phyloP scores from a whole-genome alignment of 73 alveolate species.

The Paramecium primaurelia region DNA sequence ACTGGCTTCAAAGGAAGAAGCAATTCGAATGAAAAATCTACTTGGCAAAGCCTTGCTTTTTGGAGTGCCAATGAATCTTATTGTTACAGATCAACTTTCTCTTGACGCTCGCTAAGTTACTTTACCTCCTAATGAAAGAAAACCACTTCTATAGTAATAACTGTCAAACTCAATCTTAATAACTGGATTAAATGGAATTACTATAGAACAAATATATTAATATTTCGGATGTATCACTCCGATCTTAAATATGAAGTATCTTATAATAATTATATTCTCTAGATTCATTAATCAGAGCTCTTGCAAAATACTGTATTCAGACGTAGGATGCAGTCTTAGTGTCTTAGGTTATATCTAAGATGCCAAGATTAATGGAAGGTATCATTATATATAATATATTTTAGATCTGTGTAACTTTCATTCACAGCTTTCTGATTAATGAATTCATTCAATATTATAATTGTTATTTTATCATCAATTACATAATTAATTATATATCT shows the following conservation, averaged over 20 bases:
- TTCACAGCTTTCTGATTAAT: slow-evolving; percentile 47
- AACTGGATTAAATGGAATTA: not conserved
- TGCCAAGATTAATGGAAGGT: slow-evolving; percentile 44
- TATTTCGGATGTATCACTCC: slow-evolving; percentile 36
- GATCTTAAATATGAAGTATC: slow-evolving; percentile 14
- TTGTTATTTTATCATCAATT: not conserved
- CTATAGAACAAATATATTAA: not conserved
- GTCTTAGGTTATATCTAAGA: slow-evolving; percentile 14
- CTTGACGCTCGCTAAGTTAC: not conserved
- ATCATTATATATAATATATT: not conserved
- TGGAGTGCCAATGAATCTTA: slow-evolving; percentile 17
- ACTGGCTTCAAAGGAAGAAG: slow-evolving; percentile 7
- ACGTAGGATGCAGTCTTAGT: not conserved
- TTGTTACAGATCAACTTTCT: not conserved
- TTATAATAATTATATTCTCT: not conserved
- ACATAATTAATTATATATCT: not conserved
- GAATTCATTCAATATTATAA: not conserved
- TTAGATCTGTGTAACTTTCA: slow-evolving; percentile 53
- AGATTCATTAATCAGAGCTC: slow-evolving; percentile 18
- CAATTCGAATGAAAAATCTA: not conserved
- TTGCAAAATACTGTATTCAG: slow-evolving; percentile 8
- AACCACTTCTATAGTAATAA: not conserved
- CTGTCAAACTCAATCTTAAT: slow-evolving; percentile 1
- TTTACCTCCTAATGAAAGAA: slow-evolving; percentile 17
- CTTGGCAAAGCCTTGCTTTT: not conserved